Evolutionary conservation across 176 grass and related monocot species (phyloP), one percentile per base, ranked within the genome.

Genomic region (Triticum turgidum): DNA sequence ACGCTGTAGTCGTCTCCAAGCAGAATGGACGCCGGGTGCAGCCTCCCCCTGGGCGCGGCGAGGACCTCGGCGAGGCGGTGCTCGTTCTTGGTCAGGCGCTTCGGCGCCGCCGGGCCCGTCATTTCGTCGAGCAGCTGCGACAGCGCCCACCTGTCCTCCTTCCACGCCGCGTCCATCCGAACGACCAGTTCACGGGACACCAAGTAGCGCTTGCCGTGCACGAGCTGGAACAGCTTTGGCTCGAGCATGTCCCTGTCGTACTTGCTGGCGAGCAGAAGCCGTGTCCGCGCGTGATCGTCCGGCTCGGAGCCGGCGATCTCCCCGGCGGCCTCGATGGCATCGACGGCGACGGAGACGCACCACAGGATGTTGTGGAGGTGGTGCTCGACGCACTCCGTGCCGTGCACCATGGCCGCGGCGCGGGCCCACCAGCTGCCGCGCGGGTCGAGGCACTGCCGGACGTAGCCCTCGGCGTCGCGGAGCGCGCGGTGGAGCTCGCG

Each of bases 401-500:
- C 88, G 74, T 83, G 90, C 29, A 47, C 80, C 73, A 89, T 17
- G 51, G 90, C 91, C 15, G 82, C 69, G 65, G 91, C 86, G 38
- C 94, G 94, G 27, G 82, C 96, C 96, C 96, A 98, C 93, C 93
- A 98, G 79, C 88, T 79, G 33, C 45, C 85, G 49, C 88, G 73
- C 47, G 90, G 86, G 70, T 96, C 93, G 47, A 96, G 80, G 84
- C 93, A 94, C 11, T 91, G 89, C 3, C 80, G 80, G 75, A 98
- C 58, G 81, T 94, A 96, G 11, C 76, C 82, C 75, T 96, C 96
- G n/a, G 87, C 90, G 54, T 98, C 96, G 38, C 87, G 89, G 69
- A 98, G 89, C 12, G 86, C 86, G 52, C 93, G 93, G 66, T 96
- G 93, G 84, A 96, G 86, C 84, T 98, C 96, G 37, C 86, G 89